Evolutionary conservation across 148 eudicot species (phyloP).

Genomic region (Pouteria glomerata): DNA sequence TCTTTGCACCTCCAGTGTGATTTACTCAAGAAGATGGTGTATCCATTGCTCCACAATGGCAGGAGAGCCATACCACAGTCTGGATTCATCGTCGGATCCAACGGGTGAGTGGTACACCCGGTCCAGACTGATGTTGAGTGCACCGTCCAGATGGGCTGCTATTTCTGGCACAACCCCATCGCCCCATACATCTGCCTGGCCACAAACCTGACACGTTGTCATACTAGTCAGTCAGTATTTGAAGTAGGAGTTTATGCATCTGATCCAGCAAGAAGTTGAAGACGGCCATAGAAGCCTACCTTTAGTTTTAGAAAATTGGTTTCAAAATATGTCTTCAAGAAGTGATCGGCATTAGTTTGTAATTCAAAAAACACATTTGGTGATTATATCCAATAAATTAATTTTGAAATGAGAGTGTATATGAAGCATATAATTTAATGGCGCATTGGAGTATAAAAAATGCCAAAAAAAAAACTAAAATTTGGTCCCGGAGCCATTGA

Average conservation of each 20-base stretch:
- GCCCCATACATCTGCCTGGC: slow-evolving; percentile 93
- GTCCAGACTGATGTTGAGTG: slow-evolving; percentile 71
- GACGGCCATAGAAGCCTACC: too few relatives aligned
- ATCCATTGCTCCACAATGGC: slow-evolving; percentile 69
- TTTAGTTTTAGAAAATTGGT: too few relatives aligned
- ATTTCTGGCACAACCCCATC: slow-evolving; percentile 96
- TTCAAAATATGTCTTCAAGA: too few relatives aligned
- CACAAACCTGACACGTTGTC: slow-evolving; percentile 59
- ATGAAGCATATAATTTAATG: too few relatives aligned
- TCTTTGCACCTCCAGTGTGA: not conserved
- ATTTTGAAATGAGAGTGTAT: too few relatives aligned
- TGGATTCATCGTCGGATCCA: slow-evolving; percentile 63
- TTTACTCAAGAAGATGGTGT: slow-evolving; percentile 55
- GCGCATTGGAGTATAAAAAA: too few relatives aligned
- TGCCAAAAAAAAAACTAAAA: too few relatives aligned
- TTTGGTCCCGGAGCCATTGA: too few relatives aligned
- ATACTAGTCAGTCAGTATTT: not conserved
- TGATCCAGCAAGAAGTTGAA: not conserved
- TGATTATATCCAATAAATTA: too few relatives aligned
- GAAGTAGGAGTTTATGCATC: not conserved
- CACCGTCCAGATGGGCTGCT: slow-evolving; percentile 90
- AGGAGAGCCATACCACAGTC: slow-evolving; percentile 93
- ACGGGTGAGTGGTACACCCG: slow-evolving; percentile 96
- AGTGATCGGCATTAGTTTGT: too few relatives aligned
- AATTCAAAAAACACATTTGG: too few relatives aligned